Percentiles rank a stretch among this genome's conserved stretches.
Evolutionary conservation across 2,329 filamentous ascomycete genomes (phyloP).

Genomic region (Cordyceps cicadae): DNA sequence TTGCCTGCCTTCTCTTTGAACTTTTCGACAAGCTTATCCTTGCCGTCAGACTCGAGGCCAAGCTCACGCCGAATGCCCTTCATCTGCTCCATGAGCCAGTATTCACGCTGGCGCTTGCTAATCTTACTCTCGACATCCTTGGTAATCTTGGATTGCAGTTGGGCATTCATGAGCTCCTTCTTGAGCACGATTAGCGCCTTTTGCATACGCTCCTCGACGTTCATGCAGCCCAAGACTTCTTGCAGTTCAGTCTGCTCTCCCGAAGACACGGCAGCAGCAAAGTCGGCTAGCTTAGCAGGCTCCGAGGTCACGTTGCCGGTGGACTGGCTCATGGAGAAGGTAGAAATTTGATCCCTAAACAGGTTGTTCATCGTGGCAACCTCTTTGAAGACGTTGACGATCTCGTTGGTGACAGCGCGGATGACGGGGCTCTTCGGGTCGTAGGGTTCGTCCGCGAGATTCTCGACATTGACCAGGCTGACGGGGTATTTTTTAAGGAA

Average conservation of each 20-base stretch:
- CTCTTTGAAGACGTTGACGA: conserved; percentile 98
- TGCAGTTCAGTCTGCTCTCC: conserved; percentile 89
- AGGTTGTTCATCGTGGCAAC: conserved; percentile 88
- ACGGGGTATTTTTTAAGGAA: conserved; percentile 89
- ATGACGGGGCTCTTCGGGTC: conserved; percentile 87
- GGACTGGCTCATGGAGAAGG: conserved; percentile 91
- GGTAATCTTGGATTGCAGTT: conserved; percentile 92
- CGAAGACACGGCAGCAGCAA: conserved; percentile 91
- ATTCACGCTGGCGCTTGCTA: conserved; percentile 92
- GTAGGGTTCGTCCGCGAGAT: conserved; percentile 77
- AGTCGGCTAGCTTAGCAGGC: conserved; percentile 90
- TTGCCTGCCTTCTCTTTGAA: conserved; percentile 94
- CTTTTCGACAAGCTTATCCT: conserved; percentile 94
- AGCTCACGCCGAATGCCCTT: conserved; percentile 94
- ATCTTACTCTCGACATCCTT: conserved; percentile 98
- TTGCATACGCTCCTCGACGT: conserved; percentile 85
- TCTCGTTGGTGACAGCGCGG: conserved; percentile 89
- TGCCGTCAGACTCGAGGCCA: conserved; percentile 93
- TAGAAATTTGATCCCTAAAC: conserved; percentile 95
- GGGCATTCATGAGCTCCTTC: conserved; percentile 97
- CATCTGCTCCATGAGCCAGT: conserved; percentile 99
- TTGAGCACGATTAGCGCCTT: conserved; percentile 90
- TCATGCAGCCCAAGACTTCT: conserved; percentile 78
- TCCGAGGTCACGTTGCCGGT: conserved; percentile 93
- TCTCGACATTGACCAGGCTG: conserved; percentile 91